These are phyloP conservation scores for Cutaneotrichosporon sp. DNA, from an alignment of 1,284 basidiomycete genomes.

Conservation along the genomic window DNA sequence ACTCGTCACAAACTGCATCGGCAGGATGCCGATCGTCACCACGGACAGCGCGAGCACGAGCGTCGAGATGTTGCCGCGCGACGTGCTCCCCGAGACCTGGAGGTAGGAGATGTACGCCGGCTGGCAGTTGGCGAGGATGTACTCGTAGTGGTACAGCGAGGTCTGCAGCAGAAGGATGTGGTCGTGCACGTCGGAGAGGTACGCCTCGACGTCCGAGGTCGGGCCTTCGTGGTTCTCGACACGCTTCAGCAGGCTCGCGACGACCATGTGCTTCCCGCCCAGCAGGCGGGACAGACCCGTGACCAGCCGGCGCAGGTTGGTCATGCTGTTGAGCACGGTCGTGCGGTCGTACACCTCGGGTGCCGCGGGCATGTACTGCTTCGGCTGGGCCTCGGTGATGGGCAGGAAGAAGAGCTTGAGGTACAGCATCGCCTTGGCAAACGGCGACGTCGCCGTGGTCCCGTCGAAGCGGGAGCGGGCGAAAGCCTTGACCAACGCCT, in stretches of 20 bases:
- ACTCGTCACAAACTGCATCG: slow-evolving; percentile 68
- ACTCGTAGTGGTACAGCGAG: slow-evolving; percentile 84
- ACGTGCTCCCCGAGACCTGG: slow-evolving; percentile 63
- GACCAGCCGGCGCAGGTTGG: slow-evolving; percentile 75
- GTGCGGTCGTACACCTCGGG: slow-evolving; percentile 49
- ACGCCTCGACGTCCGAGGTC: slow-evolving; percentile 68
- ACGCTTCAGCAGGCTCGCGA: slow-evolving; percentile 77
- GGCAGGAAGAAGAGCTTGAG: slow-evolving; percentile 45
- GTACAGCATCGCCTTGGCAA: slow-evolving; percentile 29
- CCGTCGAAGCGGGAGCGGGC: background rate
- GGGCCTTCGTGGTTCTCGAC: slow-evolving; percentile 38
- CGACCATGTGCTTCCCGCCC: slow-evolving; percentile 78
- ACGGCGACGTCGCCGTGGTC: background rate
- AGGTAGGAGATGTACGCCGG: slow-evolving; percentile 81
- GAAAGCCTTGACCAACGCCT: background rate
- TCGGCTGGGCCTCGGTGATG: slow-evolving; percentile 24
- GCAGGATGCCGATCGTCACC: slow-evolving; percentile 70
- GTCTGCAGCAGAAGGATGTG: slow-evolving; percentile 88
- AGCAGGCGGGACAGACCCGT: slow-evolving; percentile 78
- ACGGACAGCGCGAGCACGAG: slow-evolving; percentile 68
- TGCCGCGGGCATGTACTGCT: slow-evolving; percentile 23
- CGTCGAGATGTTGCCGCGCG: slow-evolving; percentile 67
- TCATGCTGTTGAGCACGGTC: slow-evolving; percentile 68
- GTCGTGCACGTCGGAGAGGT: slow-evolving; percentile 92
- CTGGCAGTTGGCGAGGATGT: slow-evolving; percentile 82